Conservation (phyloP, 78 protist genomes). For the Reticulomyxa filosa region DNA sequence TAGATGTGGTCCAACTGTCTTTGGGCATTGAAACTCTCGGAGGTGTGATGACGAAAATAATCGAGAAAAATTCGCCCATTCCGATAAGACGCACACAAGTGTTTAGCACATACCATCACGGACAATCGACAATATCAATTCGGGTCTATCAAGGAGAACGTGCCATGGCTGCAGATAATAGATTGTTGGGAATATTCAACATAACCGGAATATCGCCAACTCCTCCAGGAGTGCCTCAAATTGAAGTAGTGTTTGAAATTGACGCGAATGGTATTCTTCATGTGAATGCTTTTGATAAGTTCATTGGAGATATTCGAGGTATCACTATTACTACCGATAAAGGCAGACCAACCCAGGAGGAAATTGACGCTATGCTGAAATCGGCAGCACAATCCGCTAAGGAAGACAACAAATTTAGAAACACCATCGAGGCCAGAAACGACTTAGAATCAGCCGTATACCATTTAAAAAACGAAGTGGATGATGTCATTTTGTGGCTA, state of each 20-base stretch:
- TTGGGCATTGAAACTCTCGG: slow-evolving; percentile 97
- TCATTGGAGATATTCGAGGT: slow-evolving; percentile 49
- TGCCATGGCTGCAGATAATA: slow-evolving; percentile 70
- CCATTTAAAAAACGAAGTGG: slow-evolving; percentile 23
- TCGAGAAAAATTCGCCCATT: slow-evolving; percentile 88
- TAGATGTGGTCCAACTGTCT: slow-evolving; percentile 93
- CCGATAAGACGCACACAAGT: slow-evolving; percentile 83
- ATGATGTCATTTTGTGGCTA: slow-evolving; percentile 36
- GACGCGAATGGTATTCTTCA: slow-evolving; percentile 85
- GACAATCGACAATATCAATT: slow-evolving; percentile 71
- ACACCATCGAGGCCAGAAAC: slow-evolving; percentile 53
- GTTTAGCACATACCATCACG: slow-evolving; percentile 85
- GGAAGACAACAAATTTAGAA: slow-evolving; percentile 48
- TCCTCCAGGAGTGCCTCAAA: slow-evolving; percentile 92
- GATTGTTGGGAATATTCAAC: slow-evolving; percentile 80
- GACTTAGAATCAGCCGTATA: slow-evolving; percentile 55
- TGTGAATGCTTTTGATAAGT: slow-evolving; percentile 77
- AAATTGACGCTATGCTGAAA: slow-evolving; percentile 82
- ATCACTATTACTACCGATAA: slow-evolving; percentile 85
- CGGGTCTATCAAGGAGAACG: slow-evolving; percentile 94
- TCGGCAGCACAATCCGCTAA: slow-evolving; percentile 64
- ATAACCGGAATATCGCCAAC: slow-evolving; percentile 82
- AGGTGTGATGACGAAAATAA: slow-evolving; percentile 88
- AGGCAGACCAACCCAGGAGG: slow-evolving; percentile 66
- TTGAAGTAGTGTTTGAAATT: slow-evolving; percentile 85